These are phyloP conservation scores for Aspergillus ochraceus DNA, from an alignment of 2,329 filamentous ascomycete genomes.

Conservation along the genomic window DNA sequence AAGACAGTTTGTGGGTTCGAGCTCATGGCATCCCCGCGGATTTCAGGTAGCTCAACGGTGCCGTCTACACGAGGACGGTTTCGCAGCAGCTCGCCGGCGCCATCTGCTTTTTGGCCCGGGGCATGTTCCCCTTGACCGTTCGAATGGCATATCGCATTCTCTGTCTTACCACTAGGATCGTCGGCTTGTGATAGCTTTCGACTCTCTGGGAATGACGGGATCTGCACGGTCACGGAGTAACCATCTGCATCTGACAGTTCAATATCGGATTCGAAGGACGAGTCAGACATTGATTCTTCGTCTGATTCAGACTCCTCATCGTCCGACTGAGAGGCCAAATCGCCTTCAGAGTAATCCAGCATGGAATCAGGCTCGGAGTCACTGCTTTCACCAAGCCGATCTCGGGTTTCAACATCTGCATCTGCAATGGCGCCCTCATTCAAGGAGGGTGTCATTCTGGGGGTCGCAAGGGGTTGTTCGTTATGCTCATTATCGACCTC, in stretches of 20 bases:
- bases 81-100: background rate
- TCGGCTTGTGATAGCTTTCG: background rate
- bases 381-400: conserved; percentile 4
- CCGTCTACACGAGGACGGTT: background rate
- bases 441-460: conserved; percentile 24
- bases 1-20: background rate
- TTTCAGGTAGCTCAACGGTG: background rate
- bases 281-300: conserved; percentile 10
- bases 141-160: background rate
- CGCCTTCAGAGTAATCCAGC: conserved; percentile 1
- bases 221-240: conserved; percentile 2
- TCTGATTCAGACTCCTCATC: conserved; percentile 5
- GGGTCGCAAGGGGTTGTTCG: conserved; percentile 22
- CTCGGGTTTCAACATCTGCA: background rate
- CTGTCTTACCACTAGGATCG: background rate
- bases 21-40: background rate
- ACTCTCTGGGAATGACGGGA: background rate
- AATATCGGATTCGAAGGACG: conserved; percentile 4
- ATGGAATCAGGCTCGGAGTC: conserved; percentile 7
- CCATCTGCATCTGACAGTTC: conserved; percentile 8
- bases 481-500: conserved; percentile 13
- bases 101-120: background rate
- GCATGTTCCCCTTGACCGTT: background rate
- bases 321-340: conserved; percentile 2
- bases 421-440: conserved; percentile 1